Evolutionary conservation across 805 yeast genomes (phyloP).

Genomic region (Ogataea minuta): DNA sequence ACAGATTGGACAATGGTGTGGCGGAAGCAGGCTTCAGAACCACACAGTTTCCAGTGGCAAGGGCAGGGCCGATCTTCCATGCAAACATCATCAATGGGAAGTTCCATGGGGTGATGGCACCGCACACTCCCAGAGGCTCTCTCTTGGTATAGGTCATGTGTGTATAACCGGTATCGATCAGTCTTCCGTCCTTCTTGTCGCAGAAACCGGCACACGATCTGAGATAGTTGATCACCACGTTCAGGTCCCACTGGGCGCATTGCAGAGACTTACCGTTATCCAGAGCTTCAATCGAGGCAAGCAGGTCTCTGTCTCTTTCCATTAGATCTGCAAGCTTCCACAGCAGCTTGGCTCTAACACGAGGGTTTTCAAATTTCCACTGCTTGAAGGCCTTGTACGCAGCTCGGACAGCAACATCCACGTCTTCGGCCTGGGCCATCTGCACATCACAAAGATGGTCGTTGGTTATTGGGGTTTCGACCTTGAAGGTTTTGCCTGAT

Average conservation of each 20-base stretch:
- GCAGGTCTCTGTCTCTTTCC: slow-evolving; percentile 65
- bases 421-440: slow-evolving; percentile 76
- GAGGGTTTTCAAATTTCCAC: slow-evolving; percentile 74
- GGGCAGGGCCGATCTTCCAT: slow-evolving; percentile 93
- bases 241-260: slow-evolving; percentile 74
- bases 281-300: slow-evolving; percentile 79
- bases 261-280: slow-evolving; percentile 85
- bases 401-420: slow-evolving; percentile 81
- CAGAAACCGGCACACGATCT: slow-evolving; percentile 91
- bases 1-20: slow-evolving; percentile 86
- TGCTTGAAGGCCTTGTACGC: slow-evolving; percentile 74
- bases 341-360: slow-evolving; percentile 60
- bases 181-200: slow-evolving; percentile 77
- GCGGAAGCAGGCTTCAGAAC: slow-evolving; percentile 90
- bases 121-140: slow-evolving; percentile 94
- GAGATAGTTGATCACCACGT: slow-evolving; percentile 62
- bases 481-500: slow-evolving; percentile 59
- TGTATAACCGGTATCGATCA: slow-evolving; percentile 69
- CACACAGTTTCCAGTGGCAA: slow-evolving; percentile 86
- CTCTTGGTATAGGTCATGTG: slow-evolving; percentile 78
- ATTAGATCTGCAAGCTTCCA: slow-evolving; percentile 73
- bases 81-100: slow-evolving; percentile 92
- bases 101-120: slow-evolving; percentile 96
- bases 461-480: slow-evolving; percentile 67
- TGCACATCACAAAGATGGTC: slow-evolving; percentile 66